Conservation (phyloP, 176 grass and related monocot genomes). For the Phragmites australis region DNA sequence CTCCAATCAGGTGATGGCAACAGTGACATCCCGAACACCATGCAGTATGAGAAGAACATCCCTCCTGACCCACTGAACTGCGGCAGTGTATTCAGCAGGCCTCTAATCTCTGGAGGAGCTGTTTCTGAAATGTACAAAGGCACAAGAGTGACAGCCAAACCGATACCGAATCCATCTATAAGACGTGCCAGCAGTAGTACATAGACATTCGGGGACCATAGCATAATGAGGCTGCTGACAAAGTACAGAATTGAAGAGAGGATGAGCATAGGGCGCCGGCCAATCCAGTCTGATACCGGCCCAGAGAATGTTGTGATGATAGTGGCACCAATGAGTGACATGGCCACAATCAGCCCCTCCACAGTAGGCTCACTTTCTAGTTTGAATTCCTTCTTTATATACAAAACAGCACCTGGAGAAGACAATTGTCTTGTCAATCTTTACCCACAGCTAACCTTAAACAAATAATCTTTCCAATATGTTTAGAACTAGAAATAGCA, state of each 20-base stretch:
- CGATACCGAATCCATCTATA: slow-evolving; percentile 82
- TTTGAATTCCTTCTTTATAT: slow-evolving; percentile 89
- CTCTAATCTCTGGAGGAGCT: slow-evolving; percentile 87
- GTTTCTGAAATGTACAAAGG: slow-evolving; percentile 94
- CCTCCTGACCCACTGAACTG: slow-evolving; percentile 84
- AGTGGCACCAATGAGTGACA: slow-evolving; percentile 87
- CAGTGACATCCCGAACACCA: slow-evolving; percentile 90
- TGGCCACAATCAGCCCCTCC: slow-evolving; percentile 88
- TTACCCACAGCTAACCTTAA: slow-evolving; percentile 6
- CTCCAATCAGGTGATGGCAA: slow-evolving; percentile 76
- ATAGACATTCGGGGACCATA: slow-evolving; percentile 86
- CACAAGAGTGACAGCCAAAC: slow-evolving; percentile 78
- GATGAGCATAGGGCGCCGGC: slow-evolving; percentile 80
- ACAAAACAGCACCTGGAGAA: slow-evolving; percentile 72
- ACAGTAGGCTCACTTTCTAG: slow-evolving; percentile 65
- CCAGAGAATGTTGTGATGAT: slow-evolving; percentile 90
- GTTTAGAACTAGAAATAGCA: slow-evolving; percentile 17
- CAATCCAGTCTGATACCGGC: slow-evolving; percentile 66
- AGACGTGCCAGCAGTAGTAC: slow-evolving; percentile 77
- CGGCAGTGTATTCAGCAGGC: slow-evolving; percentile 74
- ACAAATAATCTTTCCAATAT: slow-evolving; percentile 9
- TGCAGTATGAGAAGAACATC: slow-evolving; percentile 95
- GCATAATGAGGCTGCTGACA: slow-evolving; percentile 73
- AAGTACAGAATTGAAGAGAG: slow-evolving; percentile 77
- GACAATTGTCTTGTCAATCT: slow-evolving; percentile 1